Base-by-base conservation (phyloP, 495 filamentous ascomycete genomes). In the Terfezia boudieri region DNA sequence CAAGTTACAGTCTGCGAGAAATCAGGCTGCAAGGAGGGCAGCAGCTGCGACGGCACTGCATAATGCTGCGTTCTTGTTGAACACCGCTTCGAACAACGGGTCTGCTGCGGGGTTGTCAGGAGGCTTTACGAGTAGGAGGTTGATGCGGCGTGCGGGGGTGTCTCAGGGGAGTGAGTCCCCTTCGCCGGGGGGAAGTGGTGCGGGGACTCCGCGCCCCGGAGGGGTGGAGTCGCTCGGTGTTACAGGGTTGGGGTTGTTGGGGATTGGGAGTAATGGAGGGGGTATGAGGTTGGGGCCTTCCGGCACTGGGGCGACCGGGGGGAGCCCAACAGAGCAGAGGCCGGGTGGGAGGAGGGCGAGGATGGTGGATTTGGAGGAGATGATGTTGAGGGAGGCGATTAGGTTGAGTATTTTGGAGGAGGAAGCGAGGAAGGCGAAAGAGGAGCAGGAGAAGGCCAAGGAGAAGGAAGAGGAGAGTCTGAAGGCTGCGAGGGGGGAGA, bases 301-400 rank as follows among this genome's bases (percentile, higher is more conserved):
- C 20, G 20, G 20, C 20, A 20, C 20, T 20, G 20, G 20, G 20
- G 20, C 20, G 20, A 7, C 26, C 4, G 26, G 26, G 7, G 26
- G 26, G 26, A 2, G 4, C 1, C 26, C 26, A 32, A 7, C 26
- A 7, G 26, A 32, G 26, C 7, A 4, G 26, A 32, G 26, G 26
- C 26, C 26, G 4, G 26, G 26, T 32, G 26, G 26, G 26, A 32
- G 26, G 52, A 70, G 80, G 51, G 78, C 64, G 53, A 72, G 86
- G 49, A 73, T 90, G 53, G 85, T 92, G 49, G 89, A 95, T 60
- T 70, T 96, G 10, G 90, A 98, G 64, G 89, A 94, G 50, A 84
- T 96, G 72, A 98, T 98, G 90, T 84, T 95, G 75, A 83, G 88
- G 74, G 90, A 96, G 64, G 90, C 90, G 2, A 89, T 98, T 53